Percentiles rank a stretch among this genome's conserved stretches.
phyloP scores from a whole-genome alignment of 1,284 basidiomycete genomes.

The Lentinus polychrous region DNA sequence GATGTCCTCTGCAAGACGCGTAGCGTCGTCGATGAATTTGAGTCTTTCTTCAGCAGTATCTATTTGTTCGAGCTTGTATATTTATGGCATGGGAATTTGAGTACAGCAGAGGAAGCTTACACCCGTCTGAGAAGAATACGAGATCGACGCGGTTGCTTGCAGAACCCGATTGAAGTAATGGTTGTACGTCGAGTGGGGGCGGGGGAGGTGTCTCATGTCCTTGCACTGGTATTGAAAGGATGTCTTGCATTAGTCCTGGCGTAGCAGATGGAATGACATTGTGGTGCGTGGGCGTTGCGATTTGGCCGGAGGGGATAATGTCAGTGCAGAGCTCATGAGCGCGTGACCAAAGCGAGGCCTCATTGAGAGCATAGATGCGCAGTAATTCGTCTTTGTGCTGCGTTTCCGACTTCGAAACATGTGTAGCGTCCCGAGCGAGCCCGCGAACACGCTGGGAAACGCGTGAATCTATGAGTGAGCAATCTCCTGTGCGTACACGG shows the following conservation, averaged over 20 bases:
- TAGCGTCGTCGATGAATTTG: slow-evolving; percentile 68
- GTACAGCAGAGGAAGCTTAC: slow-evolving; percentile 36
- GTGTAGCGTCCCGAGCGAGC: slow-evolving; percentile 5
- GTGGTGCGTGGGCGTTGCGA: no score
- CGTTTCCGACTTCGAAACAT: slow-evolving; percentile 7
- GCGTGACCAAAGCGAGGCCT: slow-evolving; percentile 14
- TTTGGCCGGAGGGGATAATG: not conserved
- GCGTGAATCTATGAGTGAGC: slow-evolving; percentile 14
- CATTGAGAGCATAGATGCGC: slow-evolving; percentile 15
- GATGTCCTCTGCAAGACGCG: slow-evolving; percentile 60
- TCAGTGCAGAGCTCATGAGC: slow-evolving; percentile 15
- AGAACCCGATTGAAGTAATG: slow-evolving; percentile 57
- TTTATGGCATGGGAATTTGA: not conserved
- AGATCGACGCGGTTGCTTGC: slow-evolving; percentile 65
- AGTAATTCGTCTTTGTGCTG: slow-evolving; percentile 14
- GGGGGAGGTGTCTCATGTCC: not conserved
- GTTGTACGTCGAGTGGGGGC: slow-evolving; percentile 48
- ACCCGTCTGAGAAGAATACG: slow-evolving; percentile 80
- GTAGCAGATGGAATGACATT: no score
- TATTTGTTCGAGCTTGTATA: slow-evolving; percentile 22
- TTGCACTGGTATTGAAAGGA: no score
- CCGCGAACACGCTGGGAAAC: slow-evolving; percentile 16
- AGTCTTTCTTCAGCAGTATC: slow-evolving; percentile 54
- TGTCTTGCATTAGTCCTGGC: no score
- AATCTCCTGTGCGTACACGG: slow-evolving; percentile 8